Evolutionary conservation across 2,329 filamentous ascomycete genomes (phyloP), one percentile per base, ranked within the genome.

Genomic region (Neofusicoccum umdonicola): DNA sequence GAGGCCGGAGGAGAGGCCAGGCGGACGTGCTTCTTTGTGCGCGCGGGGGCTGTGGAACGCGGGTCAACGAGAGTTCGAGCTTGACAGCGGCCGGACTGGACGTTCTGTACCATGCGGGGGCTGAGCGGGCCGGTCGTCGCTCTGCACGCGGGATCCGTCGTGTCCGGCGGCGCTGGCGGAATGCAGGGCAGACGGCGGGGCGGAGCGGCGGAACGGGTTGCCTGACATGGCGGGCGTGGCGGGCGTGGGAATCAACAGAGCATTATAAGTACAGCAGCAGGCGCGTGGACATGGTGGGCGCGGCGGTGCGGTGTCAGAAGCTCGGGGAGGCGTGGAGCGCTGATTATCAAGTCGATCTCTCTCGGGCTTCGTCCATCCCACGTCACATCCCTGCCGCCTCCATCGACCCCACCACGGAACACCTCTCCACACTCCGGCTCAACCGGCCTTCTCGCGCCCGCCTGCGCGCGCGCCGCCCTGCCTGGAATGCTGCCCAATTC

Each of bases 1-100:
- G 74, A 74, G 31, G 73, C 72, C 41, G 77, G 73, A 45, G 78
- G 78, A 52, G 79, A 79, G 63, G 77, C 76, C 71, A 80, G 79
- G 71, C 88, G 86, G 66, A 91, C 62, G 19, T 54, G 63, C 62
- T 61, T 66, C 62, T 64, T 66, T 57, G 65, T 37, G 62, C 51
- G 62, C 42, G 42, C 44, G 27, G 56, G 57, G 15, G 35, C 52
- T 63, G 37, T 44, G 39, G 47, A 47, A n/a, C 34, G 11, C 52
- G 42, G n/a, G 56, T 60, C 56, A 60, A 60, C 42, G 34, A 19
- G 15, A 8, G 12, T n/a, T 45, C n/a, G 41, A 44, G 17, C n/a
- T 5, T 37, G 41, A 60, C 27, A 34, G 27, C 27, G 44, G 35
- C 17, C 15, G 34, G 58, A 17, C 13, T 15, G 58, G 45, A 6